Conservation (phyloP, 2,329 filamentous ascomycete species). For the Alternaria rosae region DNA sequence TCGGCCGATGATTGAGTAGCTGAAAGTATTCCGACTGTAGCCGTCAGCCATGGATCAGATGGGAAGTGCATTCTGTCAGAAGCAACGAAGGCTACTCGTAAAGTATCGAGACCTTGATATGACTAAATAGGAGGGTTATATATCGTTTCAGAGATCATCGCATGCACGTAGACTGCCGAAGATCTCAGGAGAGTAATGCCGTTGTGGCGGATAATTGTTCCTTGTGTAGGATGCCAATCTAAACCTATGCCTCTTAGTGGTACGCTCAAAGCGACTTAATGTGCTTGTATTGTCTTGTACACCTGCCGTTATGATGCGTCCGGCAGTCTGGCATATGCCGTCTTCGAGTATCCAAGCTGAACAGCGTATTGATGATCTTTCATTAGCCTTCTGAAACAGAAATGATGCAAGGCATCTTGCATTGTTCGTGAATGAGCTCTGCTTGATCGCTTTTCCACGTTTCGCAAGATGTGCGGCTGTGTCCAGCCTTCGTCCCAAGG, state of each 20-base stretch:
- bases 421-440: background rate
- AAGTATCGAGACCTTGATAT: background rate
- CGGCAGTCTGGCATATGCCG: background rate
- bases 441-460: background rate
- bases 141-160: background rate
- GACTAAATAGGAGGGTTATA: background rate
- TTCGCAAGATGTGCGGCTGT: background rate
- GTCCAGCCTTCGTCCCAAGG: background rate
- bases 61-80: background rate
- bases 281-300: background rate
- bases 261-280: slow-evolving; percentile 22
- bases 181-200: slow-evolving; percentile 3
- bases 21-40: background rate
- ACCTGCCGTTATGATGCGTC: background rate
- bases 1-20: slow-evolving; percentile 15
- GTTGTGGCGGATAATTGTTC: slow-evolving; percentile 20
- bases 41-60: no score
- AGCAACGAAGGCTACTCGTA: background rate
- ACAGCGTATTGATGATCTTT: background rate
- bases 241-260: slow-evolving; percentile 29
- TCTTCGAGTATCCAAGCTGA: background rate
- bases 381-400: background rate
- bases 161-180: background rate
- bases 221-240: slow-evolving; percentile 8
- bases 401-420: background rate